Percentiles rank a stretch among this genome's conserved stretches.
Conservation (phyloP, 2,329 filamentous ascomycete species). For the Tolypocladium ophioglossoides region DNA sequence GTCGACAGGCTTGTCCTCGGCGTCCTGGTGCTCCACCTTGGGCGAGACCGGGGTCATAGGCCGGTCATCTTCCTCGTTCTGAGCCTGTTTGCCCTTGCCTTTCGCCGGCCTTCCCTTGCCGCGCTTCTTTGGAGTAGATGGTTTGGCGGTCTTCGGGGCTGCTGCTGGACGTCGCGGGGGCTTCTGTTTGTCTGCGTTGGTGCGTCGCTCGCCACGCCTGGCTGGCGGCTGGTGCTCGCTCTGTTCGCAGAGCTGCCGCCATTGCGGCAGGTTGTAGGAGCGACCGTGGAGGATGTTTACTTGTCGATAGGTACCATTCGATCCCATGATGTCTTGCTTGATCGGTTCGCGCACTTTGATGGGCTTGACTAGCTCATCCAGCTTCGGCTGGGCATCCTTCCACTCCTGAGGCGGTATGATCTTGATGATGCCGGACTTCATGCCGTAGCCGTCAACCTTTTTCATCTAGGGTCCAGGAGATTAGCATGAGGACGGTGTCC, state of each 20-base stretch:
- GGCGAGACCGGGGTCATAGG: slow-evolving; percentile 51
- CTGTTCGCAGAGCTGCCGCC: slow-evolving; percentile 87
- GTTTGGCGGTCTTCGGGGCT: slow-evolving; percentile 18
- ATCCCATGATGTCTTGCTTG: slow-evolving; percentile 95
- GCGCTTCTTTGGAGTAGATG: slow-evolving; percentile 26
- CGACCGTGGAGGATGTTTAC: slow-evolving; percentile 94
- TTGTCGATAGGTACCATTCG: slow-evolving; percentile 90
- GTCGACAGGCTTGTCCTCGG: slow-evolving; percentile 25
- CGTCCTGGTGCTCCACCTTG: slow-evolving; percentile 24
- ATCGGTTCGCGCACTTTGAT: slow-evolving; percentile 95
- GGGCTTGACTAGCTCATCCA: slow-evolving; percentile 80
- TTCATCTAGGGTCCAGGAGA: slow-evolving; percentile 41
- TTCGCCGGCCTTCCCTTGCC: slow-evolving; percentile 28
- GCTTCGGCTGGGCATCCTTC: slow-evolving; percentile 66
- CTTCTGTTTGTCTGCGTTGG: slow-evolving; percentile 44
- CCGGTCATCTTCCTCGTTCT: slow-evolving; percentile 35
- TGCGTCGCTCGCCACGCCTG: slow-evolving; percentile 69
- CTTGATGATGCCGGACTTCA: slow-evolving; percentile 96
- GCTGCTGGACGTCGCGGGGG: slow-evolving; percentile 28
- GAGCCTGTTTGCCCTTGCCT: slow-evolving; percentile 25
- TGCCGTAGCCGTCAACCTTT: slow-evolving; percentile 86
- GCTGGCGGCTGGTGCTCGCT: slow-evolving; percentile 94
- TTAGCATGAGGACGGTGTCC: slow-evolving; percentile 8
- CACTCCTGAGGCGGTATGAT: slow-evolving; percentile 90
- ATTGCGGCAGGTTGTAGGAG: slow-evolving; percentile 93